These are phyloP conservation scores for Letharia columbiana DNA, from an alignment of 495 filamentous ascomycete species.

Conservation along the genomic window DNA sequence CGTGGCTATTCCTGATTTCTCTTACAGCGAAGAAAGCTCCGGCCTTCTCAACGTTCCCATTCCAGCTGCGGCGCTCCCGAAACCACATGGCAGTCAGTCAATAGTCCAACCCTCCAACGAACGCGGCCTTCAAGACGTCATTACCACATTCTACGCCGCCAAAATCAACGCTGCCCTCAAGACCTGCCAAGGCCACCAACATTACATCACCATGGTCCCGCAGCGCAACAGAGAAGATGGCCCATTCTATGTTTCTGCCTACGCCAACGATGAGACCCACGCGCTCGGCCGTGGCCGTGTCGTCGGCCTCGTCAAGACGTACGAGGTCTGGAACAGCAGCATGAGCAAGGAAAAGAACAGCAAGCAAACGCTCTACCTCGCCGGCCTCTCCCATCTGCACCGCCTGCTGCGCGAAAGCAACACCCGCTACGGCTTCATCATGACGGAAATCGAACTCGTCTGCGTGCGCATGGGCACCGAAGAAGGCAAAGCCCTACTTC, in stretches of 20 bases:
- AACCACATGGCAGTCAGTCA: slow-evolving; percentile 41
- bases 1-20: slow-evolving; percentile 59
- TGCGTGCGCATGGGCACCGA: slow-evolving; percentile 74
- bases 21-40: slow-evolving; percentile 3
- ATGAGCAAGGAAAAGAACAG: slow-evolving; percentile 77
- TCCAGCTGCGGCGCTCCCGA: slow-evolving; percentile 53
- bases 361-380: slow-evolving; percentile 75
- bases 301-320: slow-evolving; percentile 80
- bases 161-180: slow-evolving; percentile 71
- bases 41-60: slow-evolving; percentile 67
- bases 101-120: slow-evolving; percentile 66
- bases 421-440: slow-evolving; percentile 88
- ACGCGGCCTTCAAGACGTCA: slow-evolving; percentile 57
- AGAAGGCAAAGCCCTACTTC: slow-evolving; percentile 66
- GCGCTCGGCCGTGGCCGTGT: slow-evolving; percentile 71
- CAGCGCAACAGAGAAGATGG: slow-evolving; percentile 45
- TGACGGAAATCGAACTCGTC: slow-evolving; percentile 89
- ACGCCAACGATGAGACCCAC: slow-evolving; percentile 59
- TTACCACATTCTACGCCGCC: slow-evolving; percentile 60
- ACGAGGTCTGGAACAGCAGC: slow-evolving; percentile 86
- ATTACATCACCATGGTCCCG: slow-evolving; percentile 45
- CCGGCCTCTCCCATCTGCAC: slow-evolving; percentile 74
- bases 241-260: slow-evolving; percentile 59
- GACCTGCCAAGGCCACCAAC: slow-evolving; percentile 54
- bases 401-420: slow-evolving; percentile 85